Base-by-base conservation (phyloP, 2,329 filamentous ascomycete species). In the Drechslerella coelobrocha region DNA sequence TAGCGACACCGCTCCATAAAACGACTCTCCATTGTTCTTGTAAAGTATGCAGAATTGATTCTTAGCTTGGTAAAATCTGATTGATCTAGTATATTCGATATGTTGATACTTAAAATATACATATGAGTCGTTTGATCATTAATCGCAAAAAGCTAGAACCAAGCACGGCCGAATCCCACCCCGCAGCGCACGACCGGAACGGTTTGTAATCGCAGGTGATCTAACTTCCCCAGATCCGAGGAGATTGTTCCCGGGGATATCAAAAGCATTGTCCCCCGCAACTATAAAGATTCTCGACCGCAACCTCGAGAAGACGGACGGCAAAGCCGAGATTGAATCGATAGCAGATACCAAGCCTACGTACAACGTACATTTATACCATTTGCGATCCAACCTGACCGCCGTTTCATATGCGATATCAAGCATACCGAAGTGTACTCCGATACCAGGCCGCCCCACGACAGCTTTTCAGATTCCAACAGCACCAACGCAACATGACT, bases 161-260 rank as follows among this genome's bases (percentile, higher is more conserved):
- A n/a, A n/a, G n/a, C n/a, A n/a, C n/a, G n/a, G n/a, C n/a, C n/a
- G n/a, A n/a, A n/a, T n/a, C n/a, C n/a, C 34, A 19, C 26, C 37
- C 17, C 34, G n/a, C n/a, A n/a, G 34, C 57, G 57, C 57, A 61
- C 57, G 19, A 63, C 24, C 50, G 52, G 60, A 63, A 26, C 43
- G 17, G 43, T 26, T 48, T 21, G 27, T 21, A 29, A 55, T 19
- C 37, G 31, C 4, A 56, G 39, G 27, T 34, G 43, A 50, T 39
- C 56, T n/a, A 52, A 60, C 43, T 69, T 69, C 65, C 65, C 65
- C 65, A 69, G 65, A 69, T 54, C 65, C 65, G 65, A 69, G 27
- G 34, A 39, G 34, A 14, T 39, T 10, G 17, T 39, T 39, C 34
- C 34, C 34, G 34, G 34, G 17, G 29, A 7, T 34, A 12, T 12